These are phyloP conservation scores for Platanthera zijinensis DNA, from an alignment of 106 monocot genomes.

Conservation along the genomic window DNA sequence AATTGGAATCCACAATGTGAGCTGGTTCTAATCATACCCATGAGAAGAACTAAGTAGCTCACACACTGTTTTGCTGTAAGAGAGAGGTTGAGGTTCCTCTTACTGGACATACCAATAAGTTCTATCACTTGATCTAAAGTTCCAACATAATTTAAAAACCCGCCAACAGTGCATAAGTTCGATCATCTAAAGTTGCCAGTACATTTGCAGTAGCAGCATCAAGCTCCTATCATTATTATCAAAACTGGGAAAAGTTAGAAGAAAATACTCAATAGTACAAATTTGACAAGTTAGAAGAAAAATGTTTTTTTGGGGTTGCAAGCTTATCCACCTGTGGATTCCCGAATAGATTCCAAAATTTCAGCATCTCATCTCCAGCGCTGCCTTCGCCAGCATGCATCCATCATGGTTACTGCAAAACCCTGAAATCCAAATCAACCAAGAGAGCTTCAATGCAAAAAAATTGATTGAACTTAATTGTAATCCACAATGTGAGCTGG, in stretches of 20 bases:
- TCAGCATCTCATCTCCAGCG: slow-evolving; percentile 1
- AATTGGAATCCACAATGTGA: slow-evolving; percentile 15
- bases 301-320: not conserved
- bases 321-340: slow-evolving; percentile 21
- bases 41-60: slow-evolving; percentile 24
- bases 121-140: no score
- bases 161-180: no score
- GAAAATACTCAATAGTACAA: no score
- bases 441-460: not conserved
- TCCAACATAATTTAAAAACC: no score
- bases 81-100: no score
- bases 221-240: no score
- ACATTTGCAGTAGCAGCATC: no score
- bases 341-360: slow-evolving; percentile 9
- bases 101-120: no score
- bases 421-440: not conserved
- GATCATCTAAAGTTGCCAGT: no score
- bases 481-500: slow-evolving; percentile 20
- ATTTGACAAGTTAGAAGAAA: no score
- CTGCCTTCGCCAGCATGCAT: not conserved
- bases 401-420: slow-evolving; percentile 50
- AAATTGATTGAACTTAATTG: not conserved
- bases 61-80: slow-evolving; percentile 16
- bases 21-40: slow-evolving; percentile 18
- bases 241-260: not conserved